Percentiles rank a stretch among this genome's conserved stretches.
phyloP scores from a whole-genome alignment of 1,139 yeast species.

The Zygoascus hellenicus region DNA sequence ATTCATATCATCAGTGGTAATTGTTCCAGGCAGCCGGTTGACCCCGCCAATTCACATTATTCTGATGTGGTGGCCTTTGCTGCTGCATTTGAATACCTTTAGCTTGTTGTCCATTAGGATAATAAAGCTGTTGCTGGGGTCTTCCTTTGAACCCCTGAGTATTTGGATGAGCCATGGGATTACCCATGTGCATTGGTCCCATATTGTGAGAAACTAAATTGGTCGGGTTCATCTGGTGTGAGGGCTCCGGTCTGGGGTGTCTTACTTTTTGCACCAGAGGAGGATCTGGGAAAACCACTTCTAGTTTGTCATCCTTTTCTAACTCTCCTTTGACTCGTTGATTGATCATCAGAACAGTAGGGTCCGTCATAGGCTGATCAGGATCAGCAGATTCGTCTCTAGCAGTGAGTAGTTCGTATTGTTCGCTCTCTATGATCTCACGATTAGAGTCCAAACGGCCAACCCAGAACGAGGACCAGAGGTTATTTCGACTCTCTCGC shows the following conservation, averaged over 20 bases:
- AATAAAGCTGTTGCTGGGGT: not conserved
- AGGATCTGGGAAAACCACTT: constrained; percentile 23
- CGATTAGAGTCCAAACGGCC: constrained; percentile 15
- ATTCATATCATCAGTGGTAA: constrained; percentile 13
- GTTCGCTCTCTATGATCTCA: constrained; percentile 15
- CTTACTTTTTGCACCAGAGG: constrained; percentile 15
- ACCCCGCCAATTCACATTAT: constrained; percentile 18
- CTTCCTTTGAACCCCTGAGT: not conserved
- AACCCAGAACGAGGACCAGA: constrained; percentile 34
- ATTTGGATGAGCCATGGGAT: not conserved
- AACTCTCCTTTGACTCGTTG: constrained; percentile 24
- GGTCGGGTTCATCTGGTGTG: not conserved
- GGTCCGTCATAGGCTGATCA: constrained; percentile 12
- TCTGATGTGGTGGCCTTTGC: constrained; percentile 3
- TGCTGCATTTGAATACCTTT: constrained; percentile 7
- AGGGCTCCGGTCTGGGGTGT: constrained; percentile 5
- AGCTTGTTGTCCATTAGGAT: not conserved
- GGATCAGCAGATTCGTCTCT: constrained; percentile 12
- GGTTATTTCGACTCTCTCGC: constrained; percentile 25
- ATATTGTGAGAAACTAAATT: not conserved
- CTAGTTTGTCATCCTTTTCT: constrained; percentile 21
- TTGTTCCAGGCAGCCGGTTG: constrained; percentile 25
- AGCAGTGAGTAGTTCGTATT: constrained; percentile 13
- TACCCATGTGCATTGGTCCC: constrained; percentile 4
- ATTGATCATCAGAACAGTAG: constrained; percentile 13